A percentile compares a stretch with the other conserved stretches of the same genome.
Evolutionary conservation across 2,329 filamentous ascomycete species (phyloP).

Genomic region (Paramyrothecium roridum): DNA sequence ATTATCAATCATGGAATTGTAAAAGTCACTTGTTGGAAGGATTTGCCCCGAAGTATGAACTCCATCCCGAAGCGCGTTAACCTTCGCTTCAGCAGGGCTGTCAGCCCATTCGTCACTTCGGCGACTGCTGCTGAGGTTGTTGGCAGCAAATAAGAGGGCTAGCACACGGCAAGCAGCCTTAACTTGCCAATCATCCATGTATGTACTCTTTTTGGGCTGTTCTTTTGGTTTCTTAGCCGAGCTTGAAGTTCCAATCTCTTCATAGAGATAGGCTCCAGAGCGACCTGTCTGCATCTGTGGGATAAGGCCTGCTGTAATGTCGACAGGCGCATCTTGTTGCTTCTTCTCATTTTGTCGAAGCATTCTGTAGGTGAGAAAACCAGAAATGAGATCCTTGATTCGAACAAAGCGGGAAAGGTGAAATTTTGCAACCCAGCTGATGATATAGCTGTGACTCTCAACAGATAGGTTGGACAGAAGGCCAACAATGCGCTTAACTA

Average conservation of each 20-base stretch:
- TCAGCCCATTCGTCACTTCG: slow-evolving; percentile 21
- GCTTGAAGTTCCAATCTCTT: slow-evolving; percentile 61
- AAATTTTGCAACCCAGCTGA: slow-evolving; percentile 74
- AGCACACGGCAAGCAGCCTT: slow-evolving; percentile 77
- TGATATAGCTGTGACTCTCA: slow-evolving; percentile 72
- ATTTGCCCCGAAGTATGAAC: slow-evolving; percentile 55
- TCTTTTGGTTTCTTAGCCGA: slow-evolving; percentile 53
- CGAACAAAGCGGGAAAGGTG: slow-evolving; percentile 65
- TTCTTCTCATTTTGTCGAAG: slow-evolving; percentile 68
- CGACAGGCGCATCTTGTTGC: slow-evolving; percentile 49
- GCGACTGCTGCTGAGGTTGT: slow-evolving; percentile 50
- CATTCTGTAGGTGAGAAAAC: slow-evolving; percentile 79
- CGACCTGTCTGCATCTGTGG: slow-evolving; percentile 68
- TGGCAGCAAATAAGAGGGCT: slow-evolving; percentile 78
- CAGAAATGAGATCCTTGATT: slow-evolving; percentile 72
- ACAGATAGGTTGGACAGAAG: slow-evolving; percentile 72
- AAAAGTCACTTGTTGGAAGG: slow-evolving; percentile 80
- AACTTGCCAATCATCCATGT: slow-evolving; percentile 87
- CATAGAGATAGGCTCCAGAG: slow-evolving; percentile 69
- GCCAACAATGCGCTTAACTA: slow-evolving; percentile 82
- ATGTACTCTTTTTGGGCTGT: slow-evolving; percentile 55
- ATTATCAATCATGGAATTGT: slow-evolving; percentile 82
- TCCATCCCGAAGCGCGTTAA: slow-evolving; percentile 15
- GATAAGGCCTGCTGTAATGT: slow-evolving; percentile 65
- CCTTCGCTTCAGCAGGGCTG: slow-evolving; percentile 18